A percentile compares a stretch with the other conserved stretches of the same genome.
phyloP scores from a whole-genome alignment of 495 filamentous ascomycete species.

The Aspergillus saccharolyticus region DNA sequence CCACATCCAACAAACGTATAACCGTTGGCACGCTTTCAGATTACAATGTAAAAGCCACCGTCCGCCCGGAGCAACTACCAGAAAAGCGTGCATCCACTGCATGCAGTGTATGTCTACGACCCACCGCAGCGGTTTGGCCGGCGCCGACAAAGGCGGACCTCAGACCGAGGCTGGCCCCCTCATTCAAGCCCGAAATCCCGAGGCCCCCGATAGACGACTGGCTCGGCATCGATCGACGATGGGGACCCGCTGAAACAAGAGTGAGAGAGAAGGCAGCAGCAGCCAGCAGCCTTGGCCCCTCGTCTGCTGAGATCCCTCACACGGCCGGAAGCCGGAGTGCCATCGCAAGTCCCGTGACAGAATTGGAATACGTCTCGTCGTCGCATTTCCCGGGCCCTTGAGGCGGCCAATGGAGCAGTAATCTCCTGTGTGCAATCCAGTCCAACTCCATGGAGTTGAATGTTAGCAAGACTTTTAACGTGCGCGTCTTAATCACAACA shows the following conservation, averaged over 20 bases:
- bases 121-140: not conserved
- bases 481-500: not conserved
- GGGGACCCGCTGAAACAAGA: not conserved
- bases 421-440: not conserved
- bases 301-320: not conserved
- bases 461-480: not conserved
- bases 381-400: not conserved
- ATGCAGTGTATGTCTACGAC: not conserved
- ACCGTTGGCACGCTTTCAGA: not conserved
- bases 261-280: not conserved
- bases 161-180: not conserved
- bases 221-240: not conserved
- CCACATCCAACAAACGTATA: not conserved
- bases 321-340: not conserved
- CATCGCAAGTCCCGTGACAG: not conserved
- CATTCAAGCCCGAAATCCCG: not conserved
- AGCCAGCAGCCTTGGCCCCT: not conserved
- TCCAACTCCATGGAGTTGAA: not conserved
- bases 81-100: not conserved
- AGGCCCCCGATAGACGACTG: not conserved
- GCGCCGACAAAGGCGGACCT: not conserved
- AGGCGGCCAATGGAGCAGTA: not conserved
- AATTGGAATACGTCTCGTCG: not conserved
- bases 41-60: not conserved
- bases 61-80: not conserved